phyloP scores from a whole-genome alignment of 2,329 filamentous ascomycete species.

The Cordyceps militaris region DNA sequence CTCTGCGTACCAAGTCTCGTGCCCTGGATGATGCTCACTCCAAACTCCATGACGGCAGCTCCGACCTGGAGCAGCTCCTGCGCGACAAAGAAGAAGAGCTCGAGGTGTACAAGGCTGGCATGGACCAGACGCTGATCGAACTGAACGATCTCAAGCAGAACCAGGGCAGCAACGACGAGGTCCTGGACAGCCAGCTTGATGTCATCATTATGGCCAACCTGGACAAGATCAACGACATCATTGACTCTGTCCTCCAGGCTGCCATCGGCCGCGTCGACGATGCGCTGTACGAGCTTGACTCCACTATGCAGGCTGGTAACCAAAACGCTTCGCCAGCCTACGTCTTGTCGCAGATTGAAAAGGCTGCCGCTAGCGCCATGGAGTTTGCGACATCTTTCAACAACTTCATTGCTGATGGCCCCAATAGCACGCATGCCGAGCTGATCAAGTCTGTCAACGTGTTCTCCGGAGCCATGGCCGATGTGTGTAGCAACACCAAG shows the following conservation, averaged over 20 bases:
- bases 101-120: slow-evolving; percentile 94
- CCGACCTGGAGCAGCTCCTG: slow-evolving; percentile 77
- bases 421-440: slow-evolving; percentile 80
- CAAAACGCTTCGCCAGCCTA: slow-evolving; percentile 94
- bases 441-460: slow-evolving; percentile 89
- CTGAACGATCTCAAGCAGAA: slow-evolving; percentile 78
- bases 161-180: slow-evolving; percentile 68
- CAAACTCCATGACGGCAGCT: slow-evolving; percentile 71
- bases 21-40: slow-evolving; percentile 77
- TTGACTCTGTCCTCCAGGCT: slow-evolving; percentile 90
- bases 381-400: slow-evolving; percentile 98
- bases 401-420: slow-evolving; percentile 95
- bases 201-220: slow-evolving; percentile 79
- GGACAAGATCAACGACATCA: slow-evolving; percentile 92
- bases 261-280: slow-evolving; percentile 93
- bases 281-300: slow-evolving; percentile 93
- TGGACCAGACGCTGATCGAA: slow-evolving; percentile 93
- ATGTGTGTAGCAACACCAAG: slow-evolving; percentile 95
- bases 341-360: slow-evolving; percentile 94
- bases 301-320: slow-evolving; percentile 96
- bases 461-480: slow-evolving; percentile 83
- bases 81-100: slow-evolving; percentile 96
- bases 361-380: slow-evolving; percentile 87
- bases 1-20: slow-evolving; percentile 78
- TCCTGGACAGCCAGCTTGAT: slow-evolving; percentile 85